These are phyloP conservation scores for Diaporthe sp. DNA, from an alignment of 2,329 filamentous ascomycete genomes.

Conservation along the genomic window DNA sequence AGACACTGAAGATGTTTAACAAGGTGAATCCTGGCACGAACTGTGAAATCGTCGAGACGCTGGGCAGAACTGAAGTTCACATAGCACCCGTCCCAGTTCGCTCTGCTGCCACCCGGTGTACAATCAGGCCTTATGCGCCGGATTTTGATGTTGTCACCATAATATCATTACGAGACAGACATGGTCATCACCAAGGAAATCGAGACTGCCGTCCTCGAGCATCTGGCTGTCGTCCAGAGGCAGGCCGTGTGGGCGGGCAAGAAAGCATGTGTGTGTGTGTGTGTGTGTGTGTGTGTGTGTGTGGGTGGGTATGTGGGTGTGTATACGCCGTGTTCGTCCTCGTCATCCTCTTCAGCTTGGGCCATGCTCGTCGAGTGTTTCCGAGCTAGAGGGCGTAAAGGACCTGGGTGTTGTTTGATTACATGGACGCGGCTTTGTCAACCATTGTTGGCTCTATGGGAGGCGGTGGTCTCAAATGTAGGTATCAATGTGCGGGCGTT, in stretches of 20 bases:
- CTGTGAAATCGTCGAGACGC: neutral
- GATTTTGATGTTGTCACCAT: neutral
- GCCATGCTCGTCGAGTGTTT: neutral
- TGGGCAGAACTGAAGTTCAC: neutral
- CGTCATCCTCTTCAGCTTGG: neutral
- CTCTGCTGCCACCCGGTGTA: too few relatives aligned
- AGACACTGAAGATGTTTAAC: too few relatives aligned
- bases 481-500: too few relatives aligned
- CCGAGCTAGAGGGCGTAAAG: neutral
- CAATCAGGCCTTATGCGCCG: neutral
- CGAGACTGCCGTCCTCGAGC: neutral
- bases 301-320: too few relatives aligned
- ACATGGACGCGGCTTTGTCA: neutral
- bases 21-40: too few relatives aligned
- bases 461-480: neutral
- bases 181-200: neutral
- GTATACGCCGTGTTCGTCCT: neutral
- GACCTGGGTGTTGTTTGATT: neutral
- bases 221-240: neutral
- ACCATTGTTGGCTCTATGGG: neutral
- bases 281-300: too few relatives aligned
- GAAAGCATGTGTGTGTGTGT: too few relatives aligned
- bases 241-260: neutral
- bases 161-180: neutral
- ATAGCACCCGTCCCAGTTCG: neutral